These are phyloP conservation scores for Tritrichomonas musculus DNA, from an alignment of 208 protist genomes.

Conservation along the genomic window DNA sequence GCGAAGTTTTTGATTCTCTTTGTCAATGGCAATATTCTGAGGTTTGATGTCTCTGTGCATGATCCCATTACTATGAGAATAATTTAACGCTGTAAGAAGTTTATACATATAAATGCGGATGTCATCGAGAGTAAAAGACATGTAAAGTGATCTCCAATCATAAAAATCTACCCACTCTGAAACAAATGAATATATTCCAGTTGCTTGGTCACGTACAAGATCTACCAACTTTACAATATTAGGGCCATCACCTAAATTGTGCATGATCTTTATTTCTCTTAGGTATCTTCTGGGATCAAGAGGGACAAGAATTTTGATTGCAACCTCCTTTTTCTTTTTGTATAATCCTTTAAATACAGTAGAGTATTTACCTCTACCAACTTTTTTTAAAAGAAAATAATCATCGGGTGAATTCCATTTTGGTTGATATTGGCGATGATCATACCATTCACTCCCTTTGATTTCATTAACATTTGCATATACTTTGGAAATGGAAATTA, in stretches of 20 bases:
- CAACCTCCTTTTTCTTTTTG: neutral
- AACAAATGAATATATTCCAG: neutral
- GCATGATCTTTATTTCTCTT: neutral
- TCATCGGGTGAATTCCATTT: too few relatives aligned
- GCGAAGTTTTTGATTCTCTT: neutral
- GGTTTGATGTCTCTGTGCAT: slow-evolving; percentile 32
- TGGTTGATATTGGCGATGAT: too few relatives aligned
- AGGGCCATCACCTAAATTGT: neutral
- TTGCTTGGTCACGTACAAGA: neutral
- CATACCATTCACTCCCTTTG: too few relatives aligned
- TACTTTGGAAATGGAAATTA: too few relatives aligned
- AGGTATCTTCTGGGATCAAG: neutral
- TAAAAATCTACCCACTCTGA: neutral
- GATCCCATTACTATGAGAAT: neutral
- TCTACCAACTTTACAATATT: neutral
- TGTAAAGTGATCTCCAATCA: neutral
- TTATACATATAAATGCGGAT: neutral
- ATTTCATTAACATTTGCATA: too few relatives aligned
- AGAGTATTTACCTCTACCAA: neutral
- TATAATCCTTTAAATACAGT: neutral
- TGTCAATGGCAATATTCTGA: neutral
- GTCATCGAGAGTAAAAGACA: neutral
- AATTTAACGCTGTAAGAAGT: neutral
- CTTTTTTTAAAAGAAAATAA: too few relatives aligned
- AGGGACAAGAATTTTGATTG: neutral